Percentiles rank a stretch among this genome's conserved stretches.
These are phyloP conservation scores for Phytophthora tentaculata DNA, from an alignment of 352 stramenopile species.

Conservation along the genomic window DNA sequence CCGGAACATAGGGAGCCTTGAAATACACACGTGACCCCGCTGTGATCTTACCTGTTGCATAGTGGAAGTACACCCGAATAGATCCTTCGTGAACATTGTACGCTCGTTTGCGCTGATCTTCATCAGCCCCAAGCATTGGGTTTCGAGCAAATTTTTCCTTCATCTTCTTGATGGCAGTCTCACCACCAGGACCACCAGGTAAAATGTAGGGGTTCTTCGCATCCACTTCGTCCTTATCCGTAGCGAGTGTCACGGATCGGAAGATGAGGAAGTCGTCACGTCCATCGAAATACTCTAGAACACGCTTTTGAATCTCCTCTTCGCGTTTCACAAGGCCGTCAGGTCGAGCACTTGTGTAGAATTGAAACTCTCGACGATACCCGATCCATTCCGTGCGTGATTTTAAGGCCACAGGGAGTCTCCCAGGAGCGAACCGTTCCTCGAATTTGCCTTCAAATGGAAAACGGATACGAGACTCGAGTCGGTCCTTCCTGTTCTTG, in stretches of 20 bases:
- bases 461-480: conserved; percentile 77
- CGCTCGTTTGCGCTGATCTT: conserved; percentile 89
- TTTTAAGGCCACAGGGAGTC: conserved; percentile 78
- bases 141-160: conserved; percentile 92
- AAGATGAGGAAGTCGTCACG: conserved; percentile 89
- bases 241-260: conserved; percentile 79
- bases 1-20: conserved; percentile 71
- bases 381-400: conserved; percentile 89
- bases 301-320: conserved; percentile 90
- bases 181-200: conserved; percentile 67
- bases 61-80: conserved; percentile 93
- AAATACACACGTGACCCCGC: conserved; percentile 79
- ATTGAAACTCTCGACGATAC: conserved; percentile 87
- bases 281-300: conserved; percentile 86
- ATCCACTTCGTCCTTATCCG: conserved; percentile 80
- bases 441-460: conserved; percentile 90
- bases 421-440: conserved; percentile 78
- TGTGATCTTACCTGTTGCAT: conserved; percentile 93
- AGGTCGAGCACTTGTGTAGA: conserved; percentile 90
- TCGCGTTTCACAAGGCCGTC: conserved; percentile 88
- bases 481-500: conserved; percentile 90
- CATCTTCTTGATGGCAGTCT: conserved; percentile 93
- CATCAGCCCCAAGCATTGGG: conserved; percentile 47
- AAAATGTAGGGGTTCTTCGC: conserved; percentile 83
- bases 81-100: conserved; percentile 91